phyloP scores from a whole-genome alignment of 768 basidiomycete species.

The Trametes coccinea region DNA sequence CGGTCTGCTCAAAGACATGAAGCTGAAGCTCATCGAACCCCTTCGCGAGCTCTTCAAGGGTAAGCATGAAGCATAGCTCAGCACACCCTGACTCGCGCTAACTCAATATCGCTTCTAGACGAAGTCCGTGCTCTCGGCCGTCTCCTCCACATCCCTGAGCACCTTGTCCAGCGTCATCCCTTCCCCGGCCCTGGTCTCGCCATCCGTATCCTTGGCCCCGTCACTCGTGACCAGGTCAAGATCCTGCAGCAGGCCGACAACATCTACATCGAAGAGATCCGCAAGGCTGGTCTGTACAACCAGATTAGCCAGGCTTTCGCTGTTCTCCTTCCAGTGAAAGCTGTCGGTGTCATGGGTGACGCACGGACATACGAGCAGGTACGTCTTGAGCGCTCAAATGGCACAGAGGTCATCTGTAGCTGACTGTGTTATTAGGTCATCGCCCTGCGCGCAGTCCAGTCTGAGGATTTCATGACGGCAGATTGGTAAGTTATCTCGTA shows the following conservation, averaged over 20 bases:
- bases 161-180: slow-evolving; percentile 93
- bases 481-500: slow-evolving; percentile 68
- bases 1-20: slow-evolving; percentile 95
- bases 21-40: slow-evolving; percentile 97
- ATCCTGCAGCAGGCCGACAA: slow-evolving; percentile 89
- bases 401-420: background rate
- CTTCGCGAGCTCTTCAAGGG: slow-evolving; percentile 98
- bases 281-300: slow-evolving; percentile 88
- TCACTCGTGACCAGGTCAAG: slow-evolving; percentile 89
- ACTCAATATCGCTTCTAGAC: slow-evolving; percentile 50
- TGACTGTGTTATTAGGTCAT: slow-evolving; percentile 60
- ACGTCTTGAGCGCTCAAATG: slow-evolving; percentile 14
- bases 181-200: slow-evolving; percentile 99
- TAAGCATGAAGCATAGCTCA: slow-evolving; percentile 29
- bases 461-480: slow-evolving; percentile 99
- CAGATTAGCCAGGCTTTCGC: slow-evolving; percentile 97
- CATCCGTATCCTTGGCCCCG: slow-evolving; percentile 95
- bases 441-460: slow-evolving; percentile 89
- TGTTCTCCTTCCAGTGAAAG: slow-evolving; percentile 91
- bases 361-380: slow-evolving; percentile 94
- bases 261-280: slow-evolving; percentile 98
- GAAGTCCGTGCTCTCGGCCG: slow-evolving; percentile 94
- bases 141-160: slow-evolving; percentile 86
- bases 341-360: slow-evolving; percentile 98
- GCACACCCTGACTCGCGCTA: background rate